A percentile compares a stretch with the other conserved stretches of the same genome.
Evolutionary conservation across 2,329 filamentous ascomycete genomes (phyloP).

Genomic region (Tolypocladium guangdongense): DNA sequence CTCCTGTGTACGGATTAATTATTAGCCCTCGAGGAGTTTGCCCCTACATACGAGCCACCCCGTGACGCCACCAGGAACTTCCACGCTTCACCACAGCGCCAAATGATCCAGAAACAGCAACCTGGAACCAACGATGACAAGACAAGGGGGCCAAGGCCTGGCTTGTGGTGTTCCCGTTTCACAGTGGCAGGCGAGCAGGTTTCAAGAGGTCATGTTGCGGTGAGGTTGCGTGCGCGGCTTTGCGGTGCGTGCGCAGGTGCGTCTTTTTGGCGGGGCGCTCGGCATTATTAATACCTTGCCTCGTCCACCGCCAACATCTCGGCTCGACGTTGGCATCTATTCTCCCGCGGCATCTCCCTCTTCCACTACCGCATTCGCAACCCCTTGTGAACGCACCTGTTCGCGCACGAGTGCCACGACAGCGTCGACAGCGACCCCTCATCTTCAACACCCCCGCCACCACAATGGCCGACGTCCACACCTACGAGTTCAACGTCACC

Average conservation of each 20-base stretch:
- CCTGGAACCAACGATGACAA: too few relatives aligned
- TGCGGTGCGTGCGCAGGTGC: too few relatives aligned
- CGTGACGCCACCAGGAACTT: too few relatives aligned
- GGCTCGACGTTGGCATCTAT: not conserved
- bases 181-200: not conserved
- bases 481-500: slow-evolving; percentile 87
- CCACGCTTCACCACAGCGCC: too few relatives aligned
- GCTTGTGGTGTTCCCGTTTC: not conserved
- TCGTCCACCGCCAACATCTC: not conserved
- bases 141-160: too few relatives aligned
- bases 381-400: not conserved
- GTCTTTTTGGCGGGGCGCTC: slow-evolving; percentile 3
- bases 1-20: too few relatives aligned
- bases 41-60: too few relatives aligned
- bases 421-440: not conserved
- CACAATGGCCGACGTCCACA: slow-evolving; percentile 64
- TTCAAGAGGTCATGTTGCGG: not conserved
- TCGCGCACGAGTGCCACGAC: not conserved
- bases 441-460: not conserved
- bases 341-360: not conserved
- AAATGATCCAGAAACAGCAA: too few relatives aligned
- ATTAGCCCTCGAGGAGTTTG: too few relatives aligned
- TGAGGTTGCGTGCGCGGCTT: not conserved
- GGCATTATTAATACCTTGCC: not conserved
- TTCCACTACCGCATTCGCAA: not conserved